These are phyloP conservation scores for Camelina sativa DNA, from an alignment of 345 rosid species.

Conservation along the genomic window DNA sequence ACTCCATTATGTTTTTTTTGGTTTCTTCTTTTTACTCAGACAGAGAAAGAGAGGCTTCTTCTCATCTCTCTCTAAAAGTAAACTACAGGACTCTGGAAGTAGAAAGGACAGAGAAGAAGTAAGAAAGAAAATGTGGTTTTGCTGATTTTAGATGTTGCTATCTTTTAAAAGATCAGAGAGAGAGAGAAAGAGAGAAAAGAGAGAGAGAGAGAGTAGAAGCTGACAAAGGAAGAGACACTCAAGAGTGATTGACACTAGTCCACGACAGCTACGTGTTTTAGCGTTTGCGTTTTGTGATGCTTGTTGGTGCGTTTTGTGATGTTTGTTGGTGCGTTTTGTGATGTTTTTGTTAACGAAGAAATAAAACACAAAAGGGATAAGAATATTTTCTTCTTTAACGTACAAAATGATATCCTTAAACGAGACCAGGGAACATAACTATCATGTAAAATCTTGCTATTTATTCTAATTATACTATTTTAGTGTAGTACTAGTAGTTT, in stretches of 20 bases:
- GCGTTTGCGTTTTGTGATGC: conserved; percentile 37
- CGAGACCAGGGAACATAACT: conserved; percentile 39
- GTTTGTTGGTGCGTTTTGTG: neutral
- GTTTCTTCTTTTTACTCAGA: conserved; percentile 32
- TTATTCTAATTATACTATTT: neutral
- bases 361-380: conserved; percentile 3
- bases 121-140: conserved; percentile 44
- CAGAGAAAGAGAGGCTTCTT: conserved; percentile 27
- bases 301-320: conserved; percentile 22
- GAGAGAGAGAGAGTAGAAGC: conserved; percentile 28
- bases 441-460: conserved; percentile 12
- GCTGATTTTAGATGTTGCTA: conserved; percentile 36
- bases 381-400: conserved; percentile 31
- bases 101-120: conserved; percentile 31
- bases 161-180: conserved; percentile 37
- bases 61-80: conserved; percentile 22
- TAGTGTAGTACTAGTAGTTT: neutral
- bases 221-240: conserved; percentile 44
- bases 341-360: neutral
- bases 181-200: conserved; percentile 6
- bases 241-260: conserved; percentile 41
- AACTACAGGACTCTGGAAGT: conserved; percentile 15
- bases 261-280: conserved; percentile 41
- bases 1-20: conserved; percentile 49
- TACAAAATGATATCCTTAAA: conserved; percentile 45